Evolutionary conservation across 106 monocot species (phyloP), one percentile per base, ranked within the genome.

Genomic region (Hemerocallis citrina): DNA sequence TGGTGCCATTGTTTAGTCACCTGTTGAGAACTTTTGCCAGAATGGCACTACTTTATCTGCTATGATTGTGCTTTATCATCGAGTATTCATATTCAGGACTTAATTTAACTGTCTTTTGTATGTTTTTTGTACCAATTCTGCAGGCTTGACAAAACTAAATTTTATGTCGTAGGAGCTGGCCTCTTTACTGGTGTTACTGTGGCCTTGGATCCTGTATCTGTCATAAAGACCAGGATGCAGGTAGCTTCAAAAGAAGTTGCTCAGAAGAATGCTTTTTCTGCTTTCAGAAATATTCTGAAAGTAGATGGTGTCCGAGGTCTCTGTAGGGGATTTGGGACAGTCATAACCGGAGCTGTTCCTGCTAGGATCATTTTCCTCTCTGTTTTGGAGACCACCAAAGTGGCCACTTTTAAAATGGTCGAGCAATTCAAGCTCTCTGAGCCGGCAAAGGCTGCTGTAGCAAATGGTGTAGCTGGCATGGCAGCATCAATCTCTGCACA

Each of bases 61-160:
- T n/a, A n/a, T n/a, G n/a, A n/a, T n/a, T n/a, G n/a, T n/a, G n/a
- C n/a, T n/a, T n/a, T n/a, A n/a, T n/a, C n/a, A n/a, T n/a, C n/a
- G n/a, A n/a, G n/a, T n/a, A n/a, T n/a, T n/a, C n/a, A n/a, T n/a
- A n/a, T n/a, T n/a, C n/a, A n/a, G n/a, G n/a, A n/a, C n/a, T n/a
- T n/a, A n/a, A n/a, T n/a, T n/a, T n/a, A n/a, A n/a, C n/a, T n/a
- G n/a, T n/a, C n/a, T 14, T 56, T 56, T 56, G 32, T 37, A 38
- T 20, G 1, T 61, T 33, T n/a, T 44, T 61, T 31, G 44, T 23
- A 8, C 20, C n/a, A 43, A 44, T 15, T 43, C 9, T 72, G 47
- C 79, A 99, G 98, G 85, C 88, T 99, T 65, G 92, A 99, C 80
- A 99, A 92, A 74, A 92, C 77, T 30, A 99, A 92, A 65, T 65